These are phyloP conservation scores for Gloeostereum incarnatum DNA, from an alignment of 768 basidiomycete genomes.

Conservation along the genomic window DNA sequence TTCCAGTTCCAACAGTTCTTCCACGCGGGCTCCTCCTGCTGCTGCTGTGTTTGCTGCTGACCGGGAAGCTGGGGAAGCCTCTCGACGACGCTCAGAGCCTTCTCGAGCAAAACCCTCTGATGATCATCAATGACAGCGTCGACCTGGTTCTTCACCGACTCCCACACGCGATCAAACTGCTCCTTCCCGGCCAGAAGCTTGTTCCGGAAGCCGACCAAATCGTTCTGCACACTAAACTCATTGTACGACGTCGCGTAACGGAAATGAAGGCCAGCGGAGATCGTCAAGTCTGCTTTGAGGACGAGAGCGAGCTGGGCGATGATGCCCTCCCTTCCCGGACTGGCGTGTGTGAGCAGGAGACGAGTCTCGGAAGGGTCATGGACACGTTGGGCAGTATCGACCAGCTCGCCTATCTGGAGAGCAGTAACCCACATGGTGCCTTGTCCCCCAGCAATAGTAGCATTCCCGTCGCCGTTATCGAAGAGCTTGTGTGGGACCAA, in stretches of 20 bases:
- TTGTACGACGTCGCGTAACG: slow-evolving; percentile 95
- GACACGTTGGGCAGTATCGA: slow-evolving; percentile 93
- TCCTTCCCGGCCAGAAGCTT: slow-evolving; percentile 77
- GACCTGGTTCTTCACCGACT: slow-evolving; percentile 84
- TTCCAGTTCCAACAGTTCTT: slow-evolving; percentile 99
- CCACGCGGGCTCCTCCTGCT: slow-evolving; percentile 88
- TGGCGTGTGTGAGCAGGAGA: slow-evolving; percentile 85
- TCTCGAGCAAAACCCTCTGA: slow-evolving; percentile 81
- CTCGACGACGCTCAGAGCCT: slow-evolving; percentile 79
- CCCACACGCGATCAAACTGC: slow-evolving; percentile 88
- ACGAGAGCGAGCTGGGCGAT: slow-evolving; percentile 85
- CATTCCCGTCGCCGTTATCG: slow-evolving; percentile 86
- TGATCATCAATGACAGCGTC: slow-evolving; percentile 87
- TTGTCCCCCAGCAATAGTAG: slow-evolving; percentile 96
- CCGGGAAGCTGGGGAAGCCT: slow-evolving; percentile 56
- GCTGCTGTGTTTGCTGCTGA: slow-evolving; percentile 35
- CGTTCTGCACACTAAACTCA: slow-evolving; percentile 88
- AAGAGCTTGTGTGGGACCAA: slow-evolving; percentile 93
- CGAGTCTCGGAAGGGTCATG: slow-evolving; percentile 92
- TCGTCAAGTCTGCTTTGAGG: slow-evolving; percentile 88
- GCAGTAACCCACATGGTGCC: slow-evolving; percentile 99
- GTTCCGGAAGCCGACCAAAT: slow-evolving; percentile 79
- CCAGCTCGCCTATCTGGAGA: slow-evolving; percentile 94
- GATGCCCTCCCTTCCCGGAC: slow-evolving; percentile 88
- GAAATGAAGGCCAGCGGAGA: slow-evolving; percentile 95